These are phyloP conservation scores for Helichrysum umbraculigerum DNA, from an alignment of 129 eudicot genomes.

Conservation along the genomic window DNA sequence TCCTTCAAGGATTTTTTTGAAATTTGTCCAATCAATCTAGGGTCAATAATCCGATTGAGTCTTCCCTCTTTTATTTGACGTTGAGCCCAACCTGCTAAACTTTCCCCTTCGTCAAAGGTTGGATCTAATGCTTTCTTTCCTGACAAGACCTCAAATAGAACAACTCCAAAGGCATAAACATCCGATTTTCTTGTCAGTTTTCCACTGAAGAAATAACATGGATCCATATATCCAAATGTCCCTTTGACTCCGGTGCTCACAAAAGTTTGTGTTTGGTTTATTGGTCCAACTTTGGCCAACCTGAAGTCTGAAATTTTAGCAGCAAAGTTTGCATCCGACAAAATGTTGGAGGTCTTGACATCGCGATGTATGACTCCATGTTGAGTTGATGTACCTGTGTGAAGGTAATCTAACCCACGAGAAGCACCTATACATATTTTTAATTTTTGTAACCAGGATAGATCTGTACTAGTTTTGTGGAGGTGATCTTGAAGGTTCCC, in stretches of 20 bases:
- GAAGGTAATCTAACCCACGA: slow-evolving; percentile 55
- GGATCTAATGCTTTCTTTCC: slow-evolving; percentile 37
- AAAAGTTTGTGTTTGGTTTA: slow-evolving; percentile 19
- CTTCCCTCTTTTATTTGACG: slow-evolving; percentile 22
- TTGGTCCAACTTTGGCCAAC: slow-evolving; percentile 38
- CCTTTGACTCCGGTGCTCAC: slow-evolving; percentile 49
- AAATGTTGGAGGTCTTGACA: slow-evolving; percentile 47
- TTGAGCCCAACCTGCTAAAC: slow-evolving; percentile 37
- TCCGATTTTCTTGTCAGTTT: slow-evolving; percentile 30
- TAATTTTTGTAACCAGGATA: slow-evolving; percentile 45
- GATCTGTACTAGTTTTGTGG: neutral
- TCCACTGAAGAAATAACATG: slow-evolving; percentile 24
- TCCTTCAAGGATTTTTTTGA: slow-evolving; percentile 28
- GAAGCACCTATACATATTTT: slow-evolving; percentile 53
- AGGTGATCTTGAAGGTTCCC: slow-evolving; percentile 32
- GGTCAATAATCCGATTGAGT: slow-evolving; percentile 21
- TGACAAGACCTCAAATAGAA: slow-evolving; percentile 27
- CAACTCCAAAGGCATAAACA: slow-evolving; percentile 39
- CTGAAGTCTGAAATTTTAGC: slow-evolving; percentile 52
- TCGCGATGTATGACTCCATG: slow-evolving; percentile 52
- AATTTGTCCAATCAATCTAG: slow-evolving; percentile 20
- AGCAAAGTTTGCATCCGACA: slow-evolving; percentile 38
- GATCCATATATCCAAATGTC: slow-evolving; percentile 55
- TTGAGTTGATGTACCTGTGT: slow-evolving; percentile 37
- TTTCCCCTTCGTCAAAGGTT: slow-evolving; percentile 33